Evolutionary conservation across 2,329 filamentous ascomycete species (phyloP).

Genomic region (Rhynchosporium secalis): DNA sequence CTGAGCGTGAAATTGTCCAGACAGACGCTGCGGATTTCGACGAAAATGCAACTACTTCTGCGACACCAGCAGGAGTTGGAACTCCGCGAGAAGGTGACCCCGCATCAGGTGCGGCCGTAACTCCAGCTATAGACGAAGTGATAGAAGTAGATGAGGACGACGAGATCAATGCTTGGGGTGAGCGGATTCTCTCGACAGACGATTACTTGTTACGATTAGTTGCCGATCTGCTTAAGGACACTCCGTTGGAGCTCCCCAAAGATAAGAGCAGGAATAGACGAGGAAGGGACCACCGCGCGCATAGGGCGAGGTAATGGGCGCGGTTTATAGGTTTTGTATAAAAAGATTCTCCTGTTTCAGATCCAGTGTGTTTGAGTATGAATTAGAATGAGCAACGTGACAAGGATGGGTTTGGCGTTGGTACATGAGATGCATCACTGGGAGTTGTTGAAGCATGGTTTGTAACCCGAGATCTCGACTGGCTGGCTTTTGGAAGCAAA

Average conservation of each 20-base stretch:
- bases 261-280: slow-evolving; percentile 64
- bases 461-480: slow-evolving; percentile 4
- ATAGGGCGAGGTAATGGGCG: slow-evolving; percentile 35
- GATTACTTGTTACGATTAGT: slow-evolving; percentile 74
- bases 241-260: slow-evolving; percentile 61
- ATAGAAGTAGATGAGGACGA: slow-evolving; percentile 42
- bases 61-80: slow-evolving; percentile 35
- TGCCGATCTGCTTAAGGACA: slow-evolving; percentile 59
- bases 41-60: slow-evolving; percentile 53
- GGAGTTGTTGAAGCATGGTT: slow-evolving; percentile 18
- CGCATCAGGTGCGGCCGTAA: slow-evolving; percentile 46
- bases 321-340: slow-evolving; percentile 24
- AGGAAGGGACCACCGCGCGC: slow-evolving; percentile 37
- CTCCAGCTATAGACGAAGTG: slow-evolving; percentile 28
- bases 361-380: slow-evolving; percentile 30
- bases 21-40: slow-evolving; percentile 85
- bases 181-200: slow-evolving; percentile 63
- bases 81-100: slow-evolving; percentile 35
- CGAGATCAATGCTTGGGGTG: slow-evolving; percentile 61
- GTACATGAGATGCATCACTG: slow-evolving; percentile 24
- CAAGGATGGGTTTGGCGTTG: slow-evolving; percentile 27
- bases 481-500: neutral
- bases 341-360: slow-evolving; percentile 19
- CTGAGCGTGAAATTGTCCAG: slow-evolving; percentile 82
- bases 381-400: slow-evolving; percentile 24